Evolutionary conservation across 768 basidiomycete genomes (phyloP).

Genomic region (Rhodosporidiobolus sp.): DNA sequence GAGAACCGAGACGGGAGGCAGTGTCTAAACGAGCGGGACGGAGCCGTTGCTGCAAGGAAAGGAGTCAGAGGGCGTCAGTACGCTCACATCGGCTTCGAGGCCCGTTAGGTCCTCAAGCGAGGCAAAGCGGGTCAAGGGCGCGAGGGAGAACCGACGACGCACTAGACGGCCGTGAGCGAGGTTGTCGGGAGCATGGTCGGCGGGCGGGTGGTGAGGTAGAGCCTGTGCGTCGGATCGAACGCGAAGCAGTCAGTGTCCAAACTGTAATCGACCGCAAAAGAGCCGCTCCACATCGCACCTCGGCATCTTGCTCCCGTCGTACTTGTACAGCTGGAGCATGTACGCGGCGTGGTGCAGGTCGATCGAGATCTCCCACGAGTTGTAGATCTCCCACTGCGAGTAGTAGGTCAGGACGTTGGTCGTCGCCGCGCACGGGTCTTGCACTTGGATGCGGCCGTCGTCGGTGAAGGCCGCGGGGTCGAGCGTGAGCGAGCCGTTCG

Average conservation of each 20-base stretch:
- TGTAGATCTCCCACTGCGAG: conserved; percentile 68
- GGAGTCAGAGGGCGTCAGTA: not conserved
- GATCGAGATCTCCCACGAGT: conserved; percentile 66
- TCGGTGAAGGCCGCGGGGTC: conserved; percentile 62
- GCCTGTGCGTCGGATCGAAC: conserved; percentile 6
- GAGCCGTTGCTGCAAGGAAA: not conserved
- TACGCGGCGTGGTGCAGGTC: conserved; percentile 56
- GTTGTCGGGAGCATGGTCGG: conserved; percentile 41
- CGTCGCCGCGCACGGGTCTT: conserved; percentile 83
- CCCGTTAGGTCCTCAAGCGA: too few relatives aligned
- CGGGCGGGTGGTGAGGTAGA: conserved; percentile 46
- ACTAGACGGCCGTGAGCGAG: conserved; percentile 25
- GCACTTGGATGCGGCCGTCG: conserved; percentile 91
- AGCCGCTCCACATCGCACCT: conserved; percentile 28
- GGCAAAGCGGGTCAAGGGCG: not conserved
- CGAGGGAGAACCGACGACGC: not conserved
- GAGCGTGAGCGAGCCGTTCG: conserved; percentile 70
- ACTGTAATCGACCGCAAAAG: not conserved
- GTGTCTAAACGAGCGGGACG: not conserved
- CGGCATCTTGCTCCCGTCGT: conserved; percentile 71
- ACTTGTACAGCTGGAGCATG: conserved; percentile 73
- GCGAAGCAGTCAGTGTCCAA: not conserved
- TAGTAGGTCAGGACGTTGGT: conserved; percentile 85
- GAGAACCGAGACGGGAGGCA: too few relatives aligned
- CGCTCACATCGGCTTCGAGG: too few relatives aligned